phyloP scores from a whole-genome alignment of 148 eudicot genomes.

The Fagopyrum tataricum region DNA sequence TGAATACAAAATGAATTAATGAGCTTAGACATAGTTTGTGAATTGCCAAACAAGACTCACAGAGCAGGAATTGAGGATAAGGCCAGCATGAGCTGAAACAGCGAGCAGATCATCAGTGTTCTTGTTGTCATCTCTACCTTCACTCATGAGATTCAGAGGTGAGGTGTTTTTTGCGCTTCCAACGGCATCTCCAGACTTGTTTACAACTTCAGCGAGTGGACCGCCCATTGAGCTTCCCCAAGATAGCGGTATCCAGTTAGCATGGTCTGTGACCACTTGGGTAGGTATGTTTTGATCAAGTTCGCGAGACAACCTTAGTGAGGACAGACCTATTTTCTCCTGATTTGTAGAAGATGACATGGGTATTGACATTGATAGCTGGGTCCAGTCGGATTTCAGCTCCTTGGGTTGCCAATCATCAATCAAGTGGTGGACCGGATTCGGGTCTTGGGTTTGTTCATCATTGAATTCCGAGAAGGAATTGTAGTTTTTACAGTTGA shows the following conservation, averaged over 20 bases:
- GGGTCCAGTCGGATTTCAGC: conserved; percentile 78
- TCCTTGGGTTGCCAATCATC: conserved; percentile 11
- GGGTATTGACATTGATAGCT: conserved; percentile 82
- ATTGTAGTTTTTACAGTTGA: conserved; percentile 28
- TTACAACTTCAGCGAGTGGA: conserved; percentile 73
- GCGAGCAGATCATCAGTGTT: conserved; percentile 31
- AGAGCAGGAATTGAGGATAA: conserved; percentile 32
- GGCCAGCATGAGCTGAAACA: conserved; percentile 34
- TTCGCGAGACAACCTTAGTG: conserved; percentile 41
- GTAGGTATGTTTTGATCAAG: background rate
- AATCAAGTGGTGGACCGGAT: background rate
- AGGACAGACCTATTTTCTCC: conserved; percentile 35
- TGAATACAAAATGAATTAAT: background rate
- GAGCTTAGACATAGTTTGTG: background rate
- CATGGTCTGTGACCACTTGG: conserved; percentile 35
- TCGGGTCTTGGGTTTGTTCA: conserved; percentile 32
- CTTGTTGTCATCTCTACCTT: conserved; percentile 21
- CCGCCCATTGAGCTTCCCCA: conserved; percentile 82
- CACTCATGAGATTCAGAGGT: conserved; percentile 20
- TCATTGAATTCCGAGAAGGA: conserved; percentile 35
- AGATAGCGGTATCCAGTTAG: conserved; percentile 39
- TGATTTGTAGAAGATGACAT: conserved; percentile 40
- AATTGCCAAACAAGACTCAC: background rate
- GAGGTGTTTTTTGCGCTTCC: background rate
- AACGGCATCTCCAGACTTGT: conserved; percentile 4